Conservation (phyloP, 2,329 filamentous ascomycete genomes). For the Amylocarpus encephaloides region DNA sequence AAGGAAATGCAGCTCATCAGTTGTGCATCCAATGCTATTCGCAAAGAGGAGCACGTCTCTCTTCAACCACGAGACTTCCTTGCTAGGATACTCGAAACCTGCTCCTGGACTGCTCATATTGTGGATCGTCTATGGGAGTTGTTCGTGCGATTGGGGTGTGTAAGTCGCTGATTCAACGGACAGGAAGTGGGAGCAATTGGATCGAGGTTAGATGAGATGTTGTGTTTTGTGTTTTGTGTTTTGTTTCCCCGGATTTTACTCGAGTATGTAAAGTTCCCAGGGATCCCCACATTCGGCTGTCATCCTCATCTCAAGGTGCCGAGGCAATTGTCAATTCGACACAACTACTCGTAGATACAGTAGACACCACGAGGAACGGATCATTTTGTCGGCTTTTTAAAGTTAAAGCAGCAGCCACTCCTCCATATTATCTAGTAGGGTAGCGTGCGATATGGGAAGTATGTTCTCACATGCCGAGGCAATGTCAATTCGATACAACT, state of each 20-base stretch:
- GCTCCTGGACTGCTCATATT: constrained; percentile 40
- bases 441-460: too few species aligned
- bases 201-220: background rate
- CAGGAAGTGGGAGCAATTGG: background rate
- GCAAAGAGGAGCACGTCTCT: constrained; percentile 86
- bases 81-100: constrained; percentile 73
- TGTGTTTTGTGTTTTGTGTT: background rate
- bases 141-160: background rate
- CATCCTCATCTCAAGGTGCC: background rate
- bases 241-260: background rate
- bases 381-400: background rate
- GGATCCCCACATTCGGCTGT: background rate
- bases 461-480: too few species aligned
- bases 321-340: background rate
- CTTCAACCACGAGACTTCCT: constrained; percentile 78
- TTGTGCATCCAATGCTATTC: constrained; percentile 76
- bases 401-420: too few species aligned
- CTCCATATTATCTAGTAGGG: too few species aligned
- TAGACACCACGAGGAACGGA: too few species aligned
- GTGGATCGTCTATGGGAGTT: background rate
- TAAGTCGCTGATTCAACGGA: background rate
- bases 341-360: background rate
- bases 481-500: too few species aligned
- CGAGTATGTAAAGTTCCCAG: too few species aligned
- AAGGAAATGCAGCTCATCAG: constrained; percentile 85